Evolutionary conservation across 768 basidiomycete species (phyloP), one percentile per base, ranked within the genome.

Genomic region (Boletus pseudo-olivaceus): DNA sequence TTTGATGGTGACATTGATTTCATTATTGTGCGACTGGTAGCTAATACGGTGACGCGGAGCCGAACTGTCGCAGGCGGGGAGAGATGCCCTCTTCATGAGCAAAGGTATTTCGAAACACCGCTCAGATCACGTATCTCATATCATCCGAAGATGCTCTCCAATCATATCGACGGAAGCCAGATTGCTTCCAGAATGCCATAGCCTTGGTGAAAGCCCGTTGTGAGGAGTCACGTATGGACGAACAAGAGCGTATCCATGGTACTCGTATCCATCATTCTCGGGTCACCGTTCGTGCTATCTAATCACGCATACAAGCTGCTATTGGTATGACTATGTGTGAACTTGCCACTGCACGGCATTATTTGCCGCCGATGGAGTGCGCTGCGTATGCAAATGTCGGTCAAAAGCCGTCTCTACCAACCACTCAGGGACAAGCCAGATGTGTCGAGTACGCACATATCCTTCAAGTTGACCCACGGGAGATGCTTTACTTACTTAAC

Each of bases 311-410:
- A 72, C 39, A 69, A 90, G 88, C 82, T 62, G 85, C 88, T 2
- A 87, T 90, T 45, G 78, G 81, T 6, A 84, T 90, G 83, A 90
- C 88, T 2, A 73, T 90, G 38, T 90, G 88, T 66, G 88, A 90
- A 69, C 72, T 90, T n/a, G 80, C 82, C 19, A 90, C 87, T 2
- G 88, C 87, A 19, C 79, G 78, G 49, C 82, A 85, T 60, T 78
- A 86, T 66, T 76, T 85, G 1, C 69, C 81, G 17, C 88, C 88
- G 4, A 70, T 88, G 60, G 88, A 90, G 72, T 90, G 88, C 40
- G 58, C 62, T 34, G 49, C 58, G 30, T 67, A 58, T 51, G 48
- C 58, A n/a, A 54, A 14, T 14, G 35, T 54, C 19, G 50, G 45
- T 26, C 47, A 15, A 23, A 46, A 42, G n/a, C 34, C 39, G 19